These are phyloP conservation scores for Aquilaria malaccensis DNA, from an alignment of 345 rosid genomes.

Conservation along the genomic window DNA sequence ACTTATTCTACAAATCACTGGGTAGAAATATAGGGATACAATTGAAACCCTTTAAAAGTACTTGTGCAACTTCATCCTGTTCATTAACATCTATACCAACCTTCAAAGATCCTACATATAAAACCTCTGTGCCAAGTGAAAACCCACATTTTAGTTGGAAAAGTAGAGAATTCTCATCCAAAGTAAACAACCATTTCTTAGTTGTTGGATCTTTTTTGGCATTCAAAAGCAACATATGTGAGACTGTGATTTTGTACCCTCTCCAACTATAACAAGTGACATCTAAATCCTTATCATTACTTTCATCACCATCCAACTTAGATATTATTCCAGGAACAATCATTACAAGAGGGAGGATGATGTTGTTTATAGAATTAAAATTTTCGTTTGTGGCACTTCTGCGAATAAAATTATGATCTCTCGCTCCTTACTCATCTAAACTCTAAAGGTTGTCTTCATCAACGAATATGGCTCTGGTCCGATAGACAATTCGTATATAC, in stretches of 20 bases:
- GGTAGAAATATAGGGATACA: constrained; percentile 60
- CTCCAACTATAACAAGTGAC: constrained; percentile 27
- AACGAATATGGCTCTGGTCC: too few species aligned
- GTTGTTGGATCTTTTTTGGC: constrained; percentile 27
- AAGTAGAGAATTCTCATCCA: constrained; percentile 40
- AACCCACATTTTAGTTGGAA: constrained; percentile 48
- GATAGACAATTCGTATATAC: too few species aligned
- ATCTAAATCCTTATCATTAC: constrained; percentile 47
- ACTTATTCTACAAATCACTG: constrained; percentile 49
- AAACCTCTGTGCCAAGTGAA: constrained; percentile 37
- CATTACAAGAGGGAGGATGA: constrained; percentile 45
- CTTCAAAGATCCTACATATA: constrained; percentile 60
- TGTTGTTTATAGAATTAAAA: too few species aligned
- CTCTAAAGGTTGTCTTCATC: too few species aligned
- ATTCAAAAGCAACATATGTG: constrained; percentile 38
- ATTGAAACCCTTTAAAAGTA: constrained; percentile 43
- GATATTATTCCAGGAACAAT: constrained; percentile 59
- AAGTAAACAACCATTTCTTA: constrained; percentile 41
- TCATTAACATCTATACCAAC: constrained; percentile 43
- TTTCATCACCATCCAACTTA: constrained; percentile 33
- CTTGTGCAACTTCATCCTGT: constrained; percentile 58
- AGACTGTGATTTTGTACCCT: constrained; percentile 39
- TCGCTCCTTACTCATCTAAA: too few species aligned
- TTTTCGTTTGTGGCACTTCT: too few species aligned
- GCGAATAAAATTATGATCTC: too few species aligned